Evolutionary conservation across 2,329 filamentous ascomycete species (phyloP).

Genomic region (Pochonia chlamydosporia): DNA sequence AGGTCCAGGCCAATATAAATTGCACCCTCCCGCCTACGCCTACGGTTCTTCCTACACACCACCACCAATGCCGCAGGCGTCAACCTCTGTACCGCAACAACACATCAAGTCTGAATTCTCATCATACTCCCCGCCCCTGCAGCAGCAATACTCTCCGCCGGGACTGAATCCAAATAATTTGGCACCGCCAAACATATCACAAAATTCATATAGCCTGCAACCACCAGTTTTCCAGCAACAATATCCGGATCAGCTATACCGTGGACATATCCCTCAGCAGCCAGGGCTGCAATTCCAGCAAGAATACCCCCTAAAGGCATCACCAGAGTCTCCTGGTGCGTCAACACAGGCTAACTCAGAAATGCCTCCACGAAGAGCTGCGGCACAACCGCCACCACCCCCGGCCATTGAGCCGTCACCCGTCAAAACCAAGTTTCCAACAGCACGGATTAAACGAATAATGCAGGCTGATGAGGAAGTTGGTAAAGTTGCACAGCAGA

Average conservation of each 20-base stretch:
- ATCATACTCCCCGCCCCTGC: slow-evolving; percentile 15
- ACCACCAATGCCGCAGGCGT: slow-evolving; percentile 21
- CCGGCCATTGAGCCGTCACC: slow-evolving; percentile 55
- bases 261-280: slow-evolving; percentile 4
- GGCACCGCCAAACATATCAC: slow-evolving; percentile 12
- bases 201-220: slow-evolving; percentile 12
- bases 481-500: slow-evolving; percentile 96
- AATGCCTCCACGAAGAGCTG: slow-evolving; percentile 29
- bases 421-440: slow-evolving; percentile 93
- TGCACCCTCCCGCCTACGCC: slow-evolving; percentile 22
- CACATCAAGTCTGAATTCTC: slow-evolving; percentile 18
- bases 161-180: slow-evolving; percentile 10
- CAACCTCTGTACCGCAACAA: slow-evolving; percentile 19
- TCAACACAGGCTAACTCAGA: slow-evolving; percentile 11
- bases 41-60: slow-evolving; percentile 19
- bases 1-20: slow-evolving; percentile 26
- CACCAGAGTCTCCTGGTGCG: background rate
- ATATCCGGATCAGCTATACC: background rate
- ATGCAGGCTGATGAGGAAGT: slow-evolving; percentile 99
- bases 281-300: slow-evolving; percentile 2
- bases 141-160: slow-evolving; percentile 16
- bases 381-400: slow-evolving; percentile 24
- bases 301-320: background rate
- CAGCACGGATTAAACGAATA: slow-evolving; percentile 95
- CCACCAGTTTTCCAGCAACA: slow-evolving; percentile 9